These are phyloP conservation scores for Pythium coloratum DNA, from an alignment of 352 stramenopile species.

Conservation along the genomic window DNA sequence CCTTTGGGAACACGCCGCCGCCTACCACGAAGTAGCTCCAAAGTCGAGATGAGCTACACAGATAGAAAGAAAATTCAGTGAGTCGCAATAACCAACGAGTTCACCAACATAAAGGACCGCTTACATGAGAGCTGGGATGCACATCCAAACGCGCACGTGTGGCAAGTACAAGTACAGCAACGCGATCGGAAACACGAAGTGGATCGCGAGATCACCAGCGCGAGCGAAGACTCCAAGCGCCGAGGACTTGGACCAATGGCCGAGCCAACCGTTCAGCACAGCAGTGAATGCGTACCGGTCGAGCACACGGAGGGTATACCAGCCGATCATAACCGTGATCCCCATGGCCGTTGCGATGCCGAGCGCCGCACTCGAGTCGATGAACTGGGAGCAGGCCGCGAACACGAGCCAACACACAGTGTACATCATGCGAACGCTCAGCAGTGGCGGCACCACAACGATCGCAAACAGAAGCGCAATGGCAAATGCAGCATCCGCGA, in stretches of 20 bases:
- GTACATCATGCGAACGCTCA: slow-evolving; percentile 76
- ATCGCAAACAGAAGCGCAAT: slow-evolving; percentile 61
- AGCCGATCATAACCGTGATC: slow-evolving; percentile 85
- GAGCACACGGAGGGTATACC: slow-evolving; percentile 77
- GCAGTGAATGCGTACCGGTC: slow-evolving; percentile 79
- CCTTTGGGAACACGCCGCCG: slow-evolving; percentile 68
- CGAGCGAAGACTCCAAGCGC: slow-evolving; percentile 54
- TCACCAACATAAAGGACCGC: neutral
- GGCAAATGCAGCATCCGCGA: slow-evolving; percentile 44
- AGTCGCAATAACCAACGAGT: neutral
- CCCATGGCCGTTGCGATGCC: slow-evolving; percentile 80
- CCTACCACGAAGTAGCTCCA: slow-evolving; percentile 80
- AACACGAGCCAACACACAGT: slow-evolving; percentile 76
- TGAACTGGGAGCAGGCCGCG: slow-evolving; percentile 45
- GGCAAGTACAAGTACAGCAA: slow-evolving; percentile 73
- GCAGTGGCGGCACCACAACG: slow-evolving; percentile 58
- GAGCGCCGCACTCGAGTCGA: slow-evolving; percentile 57
- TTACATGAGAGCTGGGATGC: slow-evolving; percentile 68
- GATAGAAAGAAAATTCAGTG: neutral
- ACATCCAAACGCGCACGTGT: slow-evolving; percentile 81
- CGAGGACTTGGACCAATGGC: slow-evolving; percentile 61
- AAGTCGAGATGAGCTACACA: slow-evolving; percentile 59
- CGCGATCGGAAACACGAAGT: slow-evolving; percentile 61
- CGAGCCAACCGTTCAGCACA: slow-evolving; percentile 74
- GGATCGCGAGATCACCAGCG: slow-evolving; percentile 56